Conservation (phyloP, 306 rosid genomes). For the Vicia villosa region DNA sequence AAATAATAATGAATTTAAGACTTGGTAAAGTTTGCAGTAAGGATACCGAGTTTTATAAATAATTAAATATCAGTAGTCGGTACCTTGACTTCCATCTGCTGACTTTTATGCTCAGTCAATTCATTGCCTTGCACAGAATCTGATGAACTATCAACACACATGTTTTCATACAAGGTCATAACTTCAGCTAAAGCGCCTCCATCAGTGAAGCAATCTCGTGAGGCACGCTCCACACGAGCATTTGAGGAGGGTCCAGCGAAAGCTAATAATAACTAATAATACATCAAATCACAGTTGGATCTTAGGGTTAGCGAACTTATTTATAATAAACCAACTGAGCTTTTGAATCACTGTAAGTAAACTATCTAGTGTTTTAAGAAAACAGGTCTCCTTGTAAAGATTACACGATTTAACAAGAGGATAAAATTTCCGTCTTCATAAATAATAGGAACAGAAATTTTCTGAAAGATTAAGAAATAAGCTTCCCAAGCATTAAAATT, state of each 20-base stretch:
- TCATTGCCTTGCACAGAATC: conserved; percentile 43
- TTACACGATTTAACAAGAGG: conserved; percentile 20
- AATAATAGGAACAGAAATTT: conserved; percentile 4
- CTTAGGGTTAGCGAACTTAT: conserved; percentile 11
- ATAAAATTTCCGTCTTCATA: conserved; percentile 8
- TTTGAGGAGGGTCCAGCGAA: conserved; percentile 95
- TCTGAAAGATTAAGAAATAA: conserved; percentile 20
- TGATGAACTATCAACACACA: conserved; percentile 41
- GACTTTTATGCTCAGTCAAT: conserved; percentile 43
- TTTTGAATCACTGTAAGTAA: conserved; percentile 14
- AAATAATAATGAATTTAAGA: not conserved
- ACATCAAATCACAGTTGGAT: conserved; percentile 32
- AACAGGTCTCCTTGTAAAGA: conserved; percentile 8
- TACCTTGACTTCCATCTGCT: conserved; percentile 67
- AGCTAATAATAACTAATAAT: conserved; percentile 64
- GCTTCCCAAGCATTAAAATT: conserved; percentile 7
- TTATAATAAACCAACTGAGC: not conserved
- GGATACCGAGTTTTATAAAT: conserved; percentile 14
- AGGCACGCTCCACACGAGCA: conserved; percentile 75
- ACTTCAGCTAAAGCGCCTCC: conserved; percentile 93
- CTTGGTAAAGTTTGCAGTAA: conserved; percentile 20
- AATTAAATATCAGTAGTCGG: conserved; percentile 10
- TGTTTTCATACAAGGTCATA: conserved; percentile 64
- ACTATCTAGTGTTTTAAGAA: conserved; percentile 19
- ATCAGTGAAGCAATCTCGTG: conserved; percentile 62